These are phyloP conservation scores for Sporothrix pseudoabietina DNA, from an alignment of 2,329 filamentous ascomycete genomes.

Conservation along the genomic window DNA sequence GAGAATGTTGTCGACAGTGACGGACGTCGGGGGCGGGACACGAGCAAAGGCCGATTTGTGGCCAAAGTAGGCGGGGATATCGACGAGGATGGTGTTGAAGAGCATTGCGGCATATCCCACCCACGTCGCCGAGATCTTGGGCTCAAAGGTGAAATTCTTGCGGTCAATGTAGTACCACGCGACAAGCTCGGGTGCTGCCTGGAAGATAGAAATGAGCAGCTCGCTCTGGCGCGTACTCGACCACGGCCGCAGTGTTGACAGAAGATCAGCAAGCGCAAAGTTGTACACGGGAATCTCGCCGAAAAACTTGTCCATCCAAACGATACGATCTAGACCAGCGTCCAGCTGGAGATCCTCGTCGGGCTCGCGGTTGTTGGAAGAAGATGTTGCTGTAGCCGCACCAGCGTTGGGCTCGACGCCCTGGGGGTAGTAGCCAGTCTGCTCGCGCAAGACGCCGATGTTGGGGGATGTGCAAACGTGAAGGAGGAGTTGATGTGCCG, in stretches of 20 bases:
- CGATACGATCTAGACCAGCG: constrained; percentile 67
- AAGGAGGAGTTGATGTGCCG: constrained; percentile 74
- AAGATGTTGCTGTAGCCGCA: neutral
- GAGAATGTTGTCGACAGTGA: constrained; percentile 83
- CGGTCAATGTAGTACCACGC: constrained; percentile 85
- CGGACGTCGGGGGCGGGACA: constrained; percentile 74
- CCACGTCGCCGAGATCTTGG: constrained; percentile 91
- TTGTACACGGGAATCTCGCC: constrained; percentile 76
- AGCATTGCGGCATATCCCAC: constrained; percentile 89
- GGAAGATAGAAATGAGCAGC: constrained; percentile 77
- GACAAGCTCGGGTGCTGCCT: constrained; percentile 78
- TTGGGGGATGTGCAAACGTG: constrained; percentile 72
- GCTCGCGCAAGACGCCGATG: constrained; percentile 73
- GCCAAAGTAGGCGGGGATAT: constrained; percentile 73
- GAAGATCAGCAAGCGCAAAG: constrained; percentile 73
- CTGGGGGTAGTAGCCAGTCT: constrained; percentile 82
- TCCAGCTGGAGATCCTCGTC: constrained; percentile 49
- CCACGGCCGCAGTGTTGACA: constrained; percentile 79
- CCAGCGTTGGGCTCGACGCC: constrained; percentile 59
- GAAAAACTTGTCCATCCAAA: constrained; percentile 68
- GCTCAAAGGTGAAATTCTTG: constrained; percentile 80
- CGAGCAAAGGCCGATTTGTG: constrained; percentile 62
- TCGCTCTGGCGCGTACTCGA: constrained; percentile 79
- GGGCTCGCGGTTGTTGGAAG: constrained; percentile 38
- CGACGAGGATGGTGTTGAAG: constrained; percentile 75